Conservation (phyloP, 2,329 filamentous ascomycete genomes). For the Pleurostoma richardsiae region DNA sequence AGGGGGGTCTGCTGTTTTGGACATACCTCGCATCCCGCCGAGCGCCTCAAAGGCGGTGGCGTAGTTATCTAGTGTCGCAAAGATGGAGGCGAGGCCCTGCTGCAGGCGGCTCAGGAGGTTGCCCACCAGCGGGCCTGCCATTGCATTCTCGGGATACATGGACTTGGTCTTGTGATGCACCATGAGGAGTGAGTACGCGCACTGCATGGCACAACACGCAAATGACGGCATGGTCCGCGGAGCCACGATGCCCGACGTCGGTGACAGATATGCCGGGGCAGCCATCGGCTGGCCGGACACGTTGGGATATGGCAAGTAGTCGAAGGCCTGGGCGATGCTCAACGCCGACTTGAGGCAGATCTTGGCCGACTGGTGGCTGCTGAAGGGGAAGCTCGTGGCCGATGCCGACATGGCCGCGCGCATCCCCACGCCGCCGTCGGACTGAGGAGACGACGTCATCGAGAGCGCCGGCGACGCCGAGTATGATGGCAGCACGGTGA, state of each 20-base stretch:
- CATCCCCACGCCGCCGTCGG: background rate
- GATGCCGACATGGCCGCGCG: background rate
- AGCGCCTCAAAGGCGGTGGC: conserved; percentile 37
- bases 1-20: too few relatives aligned
- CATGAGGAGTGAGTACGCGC: conserved; percentile 36
- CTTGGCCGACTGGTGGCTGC: conserved; percentile 39
- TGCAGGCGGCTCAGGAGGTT: conserved; percentile 33
- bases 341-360: conserved; percentile 43
- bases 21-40: conserved; percentile 37
- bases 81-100: conserved; percentile 33
- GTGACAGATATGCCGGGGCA: conserved; percentile 24
- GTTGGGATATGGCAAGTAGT: conserved; percentile 39
- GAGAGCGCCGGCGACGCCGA: conserved; percentile 19
- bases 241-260: conserved; percentile 28
- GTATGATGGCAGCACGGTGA: conserved; percentile 14
- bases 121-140: conserved; percentile 17
- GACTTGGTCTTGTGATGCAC: conserved; percentile 34
- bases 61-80: conserved; percentile 36
- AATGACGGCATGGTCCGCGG: conserved; percentile 40
- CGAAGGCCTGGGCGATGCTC: conserved; percentile 39
- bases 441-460: conserved; percentile 6
- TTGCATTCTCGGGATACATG: conserved; percentile 21
- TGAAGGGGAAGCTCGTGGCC: conserved; percentile 33
- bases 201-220: conserved; percentile 40
- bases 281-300: conserved; percentile 25